Conservation (phyloP, 495 filamentous ascomycete genomes). For the Hypoxylon subgilvum region DNA sequence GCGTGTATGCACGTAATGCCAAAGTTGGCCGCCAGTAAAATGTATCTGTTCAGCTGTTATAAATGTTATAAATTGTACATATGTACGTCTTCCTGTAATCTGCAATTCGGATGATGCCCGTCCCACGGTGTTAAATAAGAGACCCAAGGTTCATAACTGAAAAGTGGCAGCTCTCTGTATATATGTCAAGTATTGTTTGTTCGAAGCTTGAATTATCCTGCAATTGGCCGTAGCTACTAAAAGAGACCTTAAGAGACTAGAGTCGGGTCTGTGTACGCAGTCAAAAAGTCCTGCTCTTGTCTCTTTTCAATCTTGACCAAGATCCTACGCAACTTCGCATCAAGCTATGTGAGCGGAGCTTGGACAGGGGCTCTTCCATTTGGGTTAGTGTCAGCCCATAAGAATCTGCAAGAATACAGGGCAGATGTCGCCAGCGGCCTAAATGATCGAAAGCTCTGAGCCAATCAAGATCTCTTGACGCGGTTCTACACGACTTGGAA, state of each 20-base stretch:
- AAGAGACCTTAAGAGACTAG: neutral
- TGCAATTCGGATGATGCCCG: no score
- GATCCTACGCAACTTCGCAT: slow-evolving; percentile 15
- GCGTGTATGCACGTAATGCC: slow-evolving; percentile 38
- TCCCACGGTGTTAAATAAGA: no score
- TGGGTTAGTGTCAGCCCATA: slow-evolving; percentile 39
- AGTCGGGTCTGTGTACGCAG: slow-evolving; percentile 1
- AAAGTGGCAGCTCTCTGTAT: no score
- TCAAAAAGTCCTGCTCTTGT: slow-evolving; percentile 10
- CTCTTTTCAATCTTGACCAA: slow-evolving; percentile 22
- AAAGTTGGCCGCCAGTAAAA: no score
- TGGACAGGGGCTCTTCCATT: slow-evolving; percentile 29
- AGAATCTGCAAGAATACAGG: slow-evolving; percentile 39
- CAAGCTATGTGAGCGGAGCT: slow-evolving; percentile 26
- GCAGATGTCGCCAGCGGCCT: slow-evolving; percentile 38
- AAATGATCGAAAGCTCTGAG: slow-evolving; percentile 25
- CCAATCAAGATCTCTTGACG: slow-evolving; percentile 45
- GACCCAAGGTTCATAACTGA: no score
- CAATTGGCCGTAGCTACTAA: no score
- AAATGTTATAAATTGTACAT: no score
- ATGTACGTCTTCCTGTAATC: no score
- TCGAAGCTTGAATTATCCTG: no score
- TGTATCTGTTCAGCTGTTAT: no score
- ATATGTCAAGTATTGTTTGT: no score
- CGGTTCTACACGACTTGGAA: slow-evolving; percentile 44